Percentiles rank a stretch among this genome's conserved stretches.
phyloP scores from a whole-genome alignment of 2,329 filamentous ascomycete genomes.

The Coniochaeta sp. region DNA sequence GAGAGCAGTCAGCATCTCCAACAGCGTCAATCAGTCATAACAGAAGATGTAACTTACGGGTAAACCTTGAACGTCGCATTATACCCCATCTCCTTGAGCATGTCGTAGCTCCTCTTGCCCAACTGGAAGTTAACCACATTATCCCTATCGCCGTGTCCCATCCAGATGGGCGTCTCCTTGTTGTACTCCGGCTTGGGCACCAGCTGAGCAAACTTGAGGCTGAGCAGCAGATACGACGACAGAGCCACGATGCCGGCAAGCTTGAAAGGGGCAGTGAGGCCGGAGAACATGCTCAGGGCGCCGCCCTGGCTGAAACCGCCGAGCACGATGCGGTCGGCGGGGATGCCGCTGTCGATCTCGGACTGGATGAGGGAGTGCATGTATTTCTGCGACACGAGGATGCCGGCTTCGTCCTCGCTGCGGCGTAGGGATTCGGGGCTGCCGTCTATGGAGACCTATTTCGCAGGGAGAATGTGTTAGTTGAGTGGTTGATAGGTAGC shows the following conservation, averaged over 20 bases:
- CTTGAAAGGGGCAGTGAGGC: constrained; percentile 63
- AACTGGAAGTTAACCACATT: constrained; percentile 62
- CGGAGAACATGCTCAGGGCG: constrained; percentile 76
- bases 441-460: constrained; percentile 16
- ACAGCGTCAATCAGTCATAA: background rate
- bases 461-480: background rate
- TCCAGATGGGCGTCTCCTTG: constrained; percentile 73
- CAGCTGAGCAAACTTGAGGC: constrained; percentile 34
- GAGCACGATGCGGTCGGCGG: constrained; percentile 74
- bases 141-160: constrained; percentile 81
- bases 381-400: constrained; percentile 64
- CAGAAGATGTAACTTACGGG: constrained; percentile 39
- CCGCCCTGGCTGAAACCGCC: constrained; percentile 85
- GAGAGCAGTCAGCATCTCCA: constrained; percentile 3
- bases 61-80: constrained; percentile 72
- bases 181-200: constrained; percentile 44
- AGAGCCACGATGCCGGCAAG: constrained; percentile 84
- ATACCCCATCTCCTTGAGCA: constrained; percentile 62
- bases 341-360: constrained; percentile 75
- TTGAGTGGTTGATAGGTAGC: background rate
- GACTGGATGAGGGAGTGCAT: constrained; percentile 72
- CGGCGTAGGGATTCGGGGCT: constrained; percentile 17
- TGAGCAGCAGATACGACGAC: constrained; percentile 71
- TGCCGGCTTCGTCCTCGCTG: constrained; percentile 58
- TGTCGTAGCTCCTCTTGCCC: constrained; percentile 59